Conservation (phyloP, 1,139 yeast genomes). For the Geotrichum bryndzae region DNA sequence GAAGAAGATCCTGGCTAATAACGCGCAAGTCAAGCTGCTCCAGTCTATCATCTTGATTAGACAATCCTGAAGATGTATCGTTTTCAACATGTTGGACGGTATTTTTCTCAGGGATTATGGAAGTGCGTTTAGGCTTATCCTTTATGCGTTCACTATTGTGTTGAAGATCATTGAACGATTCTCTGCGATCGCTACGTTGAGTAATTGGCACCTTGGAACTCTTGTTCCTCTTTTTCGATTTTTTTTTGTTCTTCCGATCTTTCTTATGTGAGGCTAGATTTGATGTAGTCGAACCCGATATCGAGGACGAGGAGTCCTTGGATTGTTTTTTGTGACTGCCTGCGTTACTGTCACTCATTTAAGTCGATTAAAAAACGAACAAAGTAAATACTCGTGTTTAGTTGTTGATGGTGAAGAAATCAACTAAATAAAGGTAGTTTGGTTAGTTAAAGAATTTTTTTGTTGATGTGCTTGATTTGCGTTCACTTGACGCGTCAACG, state of each 20-base stretch:
- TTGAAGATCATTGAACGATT: neutral
- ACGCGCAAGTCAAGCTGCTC: neutral
- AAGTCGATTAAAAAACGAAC: neutral
- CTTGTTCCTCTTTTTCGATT: neutral
- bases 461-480: too few species aligned
- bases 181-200: neutral
- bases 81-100: neutral
- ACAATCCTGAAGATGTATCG: neutral
- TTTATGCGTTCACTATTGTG: neutral
- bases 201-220: neutral
- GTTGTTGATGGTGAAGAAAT: too few species aligned
- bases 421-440: too few species aligned
- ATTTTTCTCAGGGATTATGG: neutral
- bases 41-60: neutral
- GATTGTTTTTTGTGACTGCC: neutral
- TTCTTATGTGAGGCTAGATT: neutral
- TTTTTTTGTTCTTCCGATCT: neutral
- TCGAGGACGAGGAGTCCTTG: neutral
- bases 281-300: neutral
- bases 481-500: too few species aligned
- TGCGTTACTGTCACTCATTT: neutral
- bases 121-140: neutral
- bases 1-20: neutral
- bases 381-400: neutral
- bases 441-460: too few species aligned